Base-by-base conservation (phyloP, 805 yeast genomes). In the Sugiyamaella mastotermitis region DNA sequence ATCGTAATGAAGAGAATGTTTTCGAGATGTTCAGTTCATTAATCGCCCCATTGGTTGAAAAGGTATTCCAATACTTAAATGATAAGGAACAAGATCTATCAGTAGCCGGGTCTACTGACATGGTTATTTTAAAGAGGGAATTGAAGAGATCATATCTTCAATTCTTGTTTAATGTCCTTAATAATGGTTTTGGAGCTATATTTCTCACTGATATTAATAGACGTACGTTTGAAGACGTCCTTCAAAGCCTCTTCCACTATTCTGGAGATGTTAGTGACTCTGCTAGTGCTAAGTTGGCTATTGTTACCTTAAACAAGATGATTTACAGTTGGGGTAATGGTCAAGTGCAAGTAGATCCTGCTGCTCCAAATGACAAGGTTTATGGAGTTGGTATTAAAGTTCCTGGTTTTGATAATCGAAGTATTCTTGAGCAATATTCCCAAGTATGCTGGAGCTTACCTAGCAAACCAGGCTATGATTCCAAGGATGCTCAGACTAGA, bases 401-500 rank as follows among this genome's bases (percentile, higher is more conserved):
- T 35, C 88, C 81, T 13, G 84, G 92, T 5, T 74, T 84, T 34
- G 80, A 82, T 40, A 78, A 48, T 29, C 45, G 74, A 30, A 74
- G 76, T 52, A 69, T 88, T 42, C 74, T 84, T 59, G 76, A 78
- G 35, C 80, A 78, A 47, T 68, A 77, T 19, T 71, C 87, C 3
- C 72, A 80, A 35, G 62, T 84, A 38, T 69, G 80, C 24, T 83
- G 86, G 64, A 88, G 85, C 57, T 65, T 86, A 33, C 85, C 94
- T n/a, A 79, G 84, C 56, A 78, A 81, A 49, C 72, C 78, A 24
- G 71, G 72, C 25, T 78, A 80, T 50, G 75, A 80, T 52, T 64
- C 78, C 34, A 75, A 76, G 47, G 95, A 87, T 57, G 94, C 94
- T 3, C 88, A 84, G 55, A 75, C 73, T 48, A 71, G 90, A 52